Base-by-base conservation (phyloP, 208 protist genomes). In the Crithidia acanthocephali region DNA sequence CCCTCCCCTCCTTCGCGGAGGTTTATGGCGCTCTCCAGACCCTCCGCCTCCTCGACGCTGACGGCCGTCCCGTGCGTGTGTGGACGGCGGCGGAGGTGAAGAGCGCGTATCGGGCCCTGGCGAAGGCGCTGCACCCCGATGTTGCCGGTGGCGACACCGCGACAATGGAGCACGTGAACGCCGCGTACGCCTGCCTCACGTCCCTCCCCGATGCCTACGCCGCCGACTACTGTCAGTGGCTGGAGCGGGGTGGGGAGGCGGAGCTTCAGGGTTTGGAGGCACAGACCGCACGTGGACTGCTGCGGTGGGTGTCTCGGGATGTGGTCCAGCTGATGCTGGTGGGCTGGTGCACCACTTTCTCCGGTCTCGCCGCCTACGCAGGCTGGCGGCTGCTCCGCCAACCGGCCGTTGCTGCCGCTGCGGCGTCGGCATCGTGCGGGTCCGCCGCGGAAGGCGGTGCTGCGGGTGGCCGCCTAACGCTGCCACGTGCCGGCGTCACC, bases 161-260 rank as follows among this genome's bases (percentile, higher is more conserved):
- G 55, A 33, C 20, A 40, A 88, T 87, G 83, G 83, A 85, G 75
- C 66, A 33, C 10, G 69, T 88, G n/a, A 83, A 82, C 72, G 64
- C 59, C 0, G 74, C 83, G 20, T 83, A 85, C 23, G 51, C 67
- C 22, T 51, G 67, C 32, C 68, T 88, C n/a, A 60, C 44, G 27
- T 32, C 37, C 11, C 44, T 80, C 22, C 27, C 51, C 10, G 35
- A 11, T 9, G 60, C 53, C 40, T 20, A 76, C 66, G 23, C 32
- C 48, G 65, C 33, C 22, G 57, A 52, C 51, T 82, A 76, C 64
- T 33, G 30, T 5, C 37, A 28, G 32, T 84, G 79, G 82, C 44
- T 84, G 1, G 35, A 53, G 52, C 53, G 48, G 13, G 72, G 63
- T 23, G 72, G 76, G n/a, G 77, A 83, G 59, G 63, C 27, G 37